A percentile compares a stretch with the other conserved stretches of the same genome.
phyloP scores from a whole-genome alignment of 2,329 filamentous ascomycete genomes.

The Arthrobotrys megalospora region DNA sequence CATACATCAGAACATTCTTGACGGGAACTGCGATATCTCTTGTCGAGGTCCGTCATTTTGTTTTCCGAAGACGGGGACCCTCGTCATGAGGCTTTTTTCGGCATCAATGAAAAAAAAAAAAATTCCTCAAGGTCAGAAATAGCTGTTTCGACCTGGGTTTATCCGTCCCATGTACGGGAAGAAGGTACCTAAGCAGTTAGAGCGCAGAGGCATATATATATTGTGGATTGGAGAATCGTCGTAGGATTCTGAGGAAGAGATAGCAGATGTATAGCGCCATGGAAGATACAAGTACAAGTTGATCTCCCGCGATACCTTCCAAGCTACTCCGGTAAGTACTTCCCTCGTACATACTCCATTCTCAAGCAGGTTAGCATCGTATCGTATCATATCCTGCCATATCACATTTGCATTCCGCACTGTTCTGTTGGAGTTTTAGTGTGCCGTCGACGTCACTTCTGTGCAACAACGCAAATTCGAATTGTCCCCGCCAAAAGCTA shows the following conservation, averaged over 20 bases:
- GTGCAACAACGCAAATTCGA: slow-evolving; percentile 32
- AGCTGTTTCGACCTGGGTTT: slow-evolving; percentile 40
- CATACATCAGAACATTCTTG: slow-evolving; percentile 37
- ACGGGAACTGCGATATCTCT: slow-evolving; percentile 21
- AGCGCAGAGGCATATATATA: slow-evolving; percentile 28
- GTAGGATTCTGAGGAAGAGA: slow-evolving; percentile 13
- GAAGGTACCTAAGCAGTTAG: slow-evolving; percentile 1
- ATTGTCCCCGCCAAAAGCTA: slow-evolving; percentile 29
- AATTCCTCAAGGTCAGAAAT: slow-evolving; percentile 39
- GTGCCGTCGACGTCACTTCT: slow-evolving; percentile 50
- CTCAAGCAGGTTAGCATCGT: slow-evolving; percentile 12
- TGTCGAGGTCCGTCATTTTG: neutral
- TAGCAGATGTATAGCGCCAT: slow-evolving; percentile 2
- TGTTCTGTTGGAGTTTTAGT: neutral
- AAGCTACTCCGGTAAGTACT: neutral
- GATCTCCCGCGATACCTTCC: slow-evolving; percentile 26
- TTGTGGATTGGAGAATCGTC: slow-evolving; percentile 3
- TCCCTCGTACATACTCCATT: neutral
- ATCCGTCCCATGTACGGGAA: slow-evolving; percentile 30
- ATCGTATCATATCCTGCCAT: slow-evolving; percentile 19
- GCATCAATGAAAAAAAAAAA: slow-evolving; percentile 36
- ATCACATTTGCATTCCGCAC: slow-evolving; percentile 6
- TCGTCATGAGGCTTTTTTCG: slow-evolving; percentile 59
- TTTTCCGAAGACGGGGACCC: slow-evolving; percentile 52
- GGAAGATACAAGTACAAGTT: neutral